A percentile compares a stretch with the other conserved stretches of the same genome.
Conservation (phyloP, 257 asterid species). For the Craterostigma plantagineum region DNA sequence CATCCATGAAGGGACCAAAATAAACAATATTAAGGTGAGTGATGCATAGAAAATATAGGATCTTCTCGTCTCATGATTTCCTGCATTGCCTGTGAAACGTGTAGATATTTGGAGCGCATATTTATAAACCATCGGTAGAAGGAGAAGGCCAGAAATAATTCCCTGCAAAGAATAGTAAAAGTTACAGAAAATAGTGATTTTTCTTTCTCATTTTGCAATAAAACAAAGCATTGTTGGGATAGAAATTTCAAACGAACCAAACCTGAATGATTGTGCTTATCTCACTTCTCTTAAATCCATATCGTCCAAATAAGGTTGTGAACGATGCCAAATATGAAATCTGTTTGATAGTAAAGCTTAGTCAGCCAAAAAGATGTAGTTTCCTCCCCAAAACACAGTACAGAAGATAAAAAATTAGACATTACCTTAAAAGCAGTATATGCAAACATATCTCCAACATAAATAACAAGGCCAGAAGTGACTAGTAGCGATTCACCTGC, state of each 20-base stretch:
- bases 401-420: conserved; percentile 16
- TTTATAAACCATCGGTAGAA: conserved; percentile 50
- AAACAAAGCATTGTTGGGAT: conserved; percentile 1
- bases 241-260: conserved; percentile 8
- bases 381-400: conserved; percentile 6
- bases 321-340: conserved; percentile 22
- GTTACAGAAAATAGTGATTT: not conserved
- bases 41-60: conserved; percentile 41
- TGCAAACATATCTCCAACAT: conserved; percentile 70
- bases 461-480: conserved; percentile 71
- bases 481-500: conserved; percentile 92
- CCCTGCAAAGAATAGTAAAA: conserved; percentile 34
- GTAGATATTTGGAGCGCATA: conserved; percentile 23
- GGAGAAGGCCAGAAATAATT: conserved; percentile 52
- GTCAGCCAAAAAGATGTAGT: conserved; percentile 13
- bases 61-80: conserved; percentile 32
- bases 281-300: conserved; percentile 50
- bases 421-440: conserved; percentile 54
- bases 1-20: conserved; percentile 82
- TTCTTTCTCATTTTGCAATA: not conserved
- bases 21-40: conserved; percentile 25
- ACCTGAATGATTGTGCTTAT: conserved; percentile 88
- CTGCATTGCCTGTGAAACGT: conserved; percentile 15
- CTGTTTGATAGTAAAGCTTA: conserved; percentile 23
- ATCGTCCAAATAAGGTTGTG: conserved; percentile 13